These are phyloP conservation scores for Angomonas desouzai DNA, from an alignment of 208 protist species.

Conservation along the genomic window DNA sequence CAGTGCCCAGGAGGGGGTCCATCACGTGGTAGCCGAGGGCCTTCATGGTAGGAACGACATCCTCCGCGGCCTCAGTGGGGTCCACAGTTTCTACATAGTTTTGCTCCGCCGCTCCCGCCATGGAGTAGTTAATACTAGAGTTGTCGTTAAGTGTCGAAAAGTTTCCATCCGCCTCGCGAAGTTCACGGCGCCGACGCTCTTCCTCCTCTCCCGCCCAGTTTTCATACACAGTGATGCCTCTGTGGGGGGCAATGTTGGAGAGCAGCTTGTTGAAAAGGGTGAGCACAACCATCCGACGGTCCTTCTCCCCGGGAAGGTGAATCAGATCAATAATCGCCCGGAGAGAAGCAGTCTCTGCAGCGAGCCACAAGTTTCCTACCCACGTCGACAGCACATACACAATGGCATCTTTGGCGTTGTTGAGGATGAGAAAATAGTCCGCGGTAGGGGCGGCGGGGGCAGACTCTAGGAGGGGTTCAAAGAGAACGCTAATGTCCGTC, in stretches of 20 bases:
- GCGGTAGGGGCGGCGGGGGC: constrained; percentile 20
- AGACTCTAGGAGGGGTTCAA: constrained; percentile 67
- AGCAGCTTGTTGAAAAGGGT: constrained; percentile 83
- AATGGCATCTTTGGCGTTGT: constrained; percentile 77
- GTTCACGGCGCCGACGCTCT: constrained; percentile 35
- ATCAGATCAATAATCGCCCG: constrained; percentile 80
- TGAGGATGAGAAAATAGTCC: constrained; percentile 46
- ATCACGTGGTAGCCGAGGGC: constrained; percentile 81
- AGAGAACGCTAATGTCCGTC: constrained; percentile 71
- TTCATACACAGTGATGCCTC: constrained; percentile 57
- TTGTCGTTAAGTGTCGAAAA: constrained; percentile 14
- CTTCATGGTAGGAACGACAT: constrained; percentile 79
- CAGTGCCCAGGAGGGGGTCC: constrained; percentile 68
- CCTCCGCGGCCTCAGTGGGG: constrained; percentile 14
- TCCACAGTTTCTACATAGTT: not conserved
- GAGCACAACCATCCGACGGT: constrained; percentile 85
- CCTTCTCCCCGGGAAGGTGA: constrained; percentile 74
- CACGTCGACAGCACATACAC: constrained; percentile 66
- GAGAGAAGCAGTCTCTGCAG: constrained; percentile 66
- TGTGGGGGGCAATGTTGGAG: constrained; percentile 66
- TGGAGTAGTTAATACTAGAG: constrained; percentile 10
- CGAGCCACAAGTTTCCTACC: constrained; percentile 72
- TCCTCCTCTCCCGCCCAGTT: constrained; percentile 69
- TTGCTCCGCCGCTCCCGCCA: constrained; percentile 11
- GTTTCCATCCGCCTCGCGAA: constrained; percentile 14